A percentile compares a stretch with the other conserved stretches of the same genome.
These are phyloP conservation scores for Myxozyma neglecta DNA, from an alignment of 805 yeast species.

Conservation along the genomic window DNA sequence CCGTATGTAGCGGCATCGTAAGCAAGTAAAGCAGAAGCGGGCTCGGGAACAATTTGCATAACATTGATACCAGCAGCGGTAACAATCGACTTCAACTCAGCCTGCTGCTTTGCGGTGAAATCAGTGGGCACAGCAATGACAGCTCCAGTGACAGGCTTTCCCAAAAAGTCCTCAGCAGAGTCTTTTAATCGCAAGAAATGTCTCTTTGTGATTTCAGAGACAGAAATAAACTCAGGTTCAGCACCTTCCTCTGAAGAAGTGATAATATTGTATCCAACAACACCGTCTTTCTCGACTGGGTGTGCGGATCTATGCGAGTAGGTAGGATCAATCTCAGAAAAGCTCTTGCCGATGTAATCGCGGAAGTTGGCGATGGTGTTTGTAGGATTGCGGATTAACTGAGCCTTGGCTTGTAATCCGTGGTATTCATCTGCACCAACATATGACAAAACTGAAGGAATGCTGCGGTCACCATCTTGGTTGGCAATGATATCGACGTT, in stretches of 20 bases:
- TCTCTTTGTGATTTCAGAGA: slow-evolving; percentile 78
- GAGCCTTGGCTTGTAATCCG: slow-evolving; percentile 93
- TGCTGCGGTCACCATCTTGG: slow-evolving; percentile 98
- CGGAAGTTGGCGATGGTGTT: slow-evolving; percentile 90
- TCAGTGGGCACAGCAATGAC: slow-evolving; percentile 91
- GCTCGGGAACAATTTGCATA: slow-evolving; percentile 87
- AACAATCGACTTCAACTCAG: slow-evolving; percentile 61
- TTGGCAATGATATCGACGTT: slow-evolving; percentile 96
- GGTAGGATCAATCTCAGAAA: slow-evolving; percentile 66
- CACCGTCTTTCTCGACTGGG: slow-evolving; percentile 50
- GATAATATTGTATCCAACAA: slow-evolving; percentile 24
- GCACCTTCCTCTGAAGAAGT: slow-evolving; percentile 46
- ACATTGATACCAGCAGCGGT: slow-evolving; percentile 73
- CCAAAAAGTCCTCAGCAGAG: slow-evolving; percentile 92
- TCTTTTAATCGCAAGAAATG: slow-evolving; percentile 77
- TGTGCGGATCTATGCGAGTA: slow-evolving; percentile 64
- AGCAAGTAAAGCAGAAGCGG: slow-evolving; percentile 86
- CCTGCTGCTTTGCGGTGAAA: slow-evolving; percentile 71
- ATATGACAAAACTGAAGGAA: slow-evolving; percentile 88
- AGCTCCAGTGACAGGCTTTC: slow-evolving; percentile 73
- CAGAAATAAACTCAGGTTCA: slow-evolving; percentile 56
- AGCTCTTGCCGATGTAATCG: slow-evolving; percentile 81
- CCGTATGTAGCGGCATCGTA: slow-evolving; percentile 48
- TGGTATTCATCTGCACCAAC: slow-evolving; percentile 95
- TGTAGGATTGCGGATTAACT: slow-evolving; percentile 82